Conservation (phyloP, 2,329 filamentous ascomycete species). For the Aspergillus awamori region DNA sequence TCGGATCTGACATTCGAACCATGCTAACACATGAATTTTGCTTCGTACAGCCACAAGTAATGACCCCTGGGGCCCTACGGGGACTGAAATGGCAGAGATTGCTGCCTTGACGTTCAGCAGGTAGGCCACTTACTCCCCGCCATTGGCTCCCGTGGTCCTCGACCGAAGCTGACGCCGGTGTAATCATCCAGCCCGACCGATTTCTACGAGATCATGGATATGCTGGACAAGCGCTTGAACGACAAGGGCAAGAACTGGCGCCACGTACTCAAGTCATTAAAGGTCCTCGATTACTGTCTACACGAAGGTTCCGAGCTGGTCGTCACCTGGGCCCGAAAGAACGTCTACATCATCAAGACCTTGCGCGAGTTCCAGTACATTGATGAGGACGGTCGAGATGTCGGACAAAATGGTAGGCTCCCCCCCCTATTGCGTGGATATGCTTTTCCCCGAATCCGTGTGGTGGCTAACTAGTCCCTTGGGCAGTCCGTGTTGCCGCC, state of each 20-base stretch:
- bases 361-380: slow-evolving; percentile 95
- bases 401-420: slow-evolving; percentile 87
- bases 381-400: slow-evolving; percentile 92
- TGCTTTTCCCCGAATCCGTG: not conserved
- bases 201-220: slow-evolving; percentile 99
- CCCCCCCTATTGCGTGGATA: not conserved
- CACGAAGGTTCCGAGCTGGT: slow-evolving; percentile 96
- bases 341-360: slow-evolving; percentile 98
- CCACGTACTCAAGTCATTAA: slow-evolving; percentile 94
- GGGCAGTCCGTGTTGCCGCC: slow-evolving; percentile 83
- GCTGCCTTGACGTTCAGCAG: slow-evolving; percentile 97
- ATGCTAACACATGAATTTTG: slow-evolving; percentile 9
- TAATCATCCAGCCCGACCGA: slow-evolving; percentile 74
- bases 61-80: slow-evolving; percentile 96
- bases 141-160: not conserved
- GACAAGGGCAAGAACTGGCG: slow-evolving; percentile 99
- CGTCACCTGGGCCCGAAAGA: slow-evolving; percentile 97
- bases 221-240: slow-evolving; percentile 97
- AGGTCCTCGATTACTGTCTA: slow-evolving; percentile 95
- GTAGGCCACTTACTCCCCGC: slow-evolving; percentile 57
- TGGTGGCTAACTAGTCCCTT: slow-evolving; percentile 12
- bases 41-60: slow-evolving; percentile 84
- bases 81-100: slow-evolving; percentile 98
- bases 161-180: slow-evolving; percentile 1
- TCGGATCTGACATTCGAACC: not conserved